Base-by-base conservation (phyloP, 345 rosid genomes). In the Adansonia digitata region DNA sequence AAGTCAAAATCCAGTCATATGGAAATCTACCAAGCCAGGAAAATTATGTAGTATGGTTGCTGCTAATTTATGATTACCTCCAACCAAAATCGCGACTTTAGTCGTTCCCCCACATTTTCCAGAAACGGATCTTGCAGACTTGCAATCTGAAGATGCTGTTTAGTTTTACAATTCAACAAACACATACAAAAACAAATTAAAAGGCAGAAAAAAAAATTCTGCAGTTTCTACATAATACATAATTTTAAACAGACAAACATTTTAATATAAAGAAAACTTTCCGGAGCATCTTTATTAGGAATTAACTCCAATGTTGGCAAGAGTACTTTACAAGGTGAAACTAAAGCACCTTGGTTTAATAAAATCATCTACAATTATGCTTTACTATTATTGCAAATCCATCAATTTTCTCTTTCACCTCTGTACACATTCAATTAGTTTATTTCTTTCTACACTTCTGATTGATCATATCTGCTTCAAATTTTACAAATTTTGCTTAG, bases 51-150 rank as follows among this genome's bases (percentile, higher is more conserved):
- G 45, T 5, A 35, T 55, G 51, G 22, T 55, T 71, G 64, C n/a
- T 55, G 40, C 18, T 18, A 49, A 27, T 24, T 55, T 31, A 63
- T 64, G 42, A 65, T 46, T 82, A 90, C 94, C 94, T 84, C 85
- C 93, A 1, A 81, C 53, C 15, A 87, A 42, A 79, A 84, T 78
- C 10, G 60, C 74, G 2, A 76, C 7, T 77, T 82, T 79, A 6
- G 75, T 73, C 2, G 75, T 48, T 74, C 88, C 89, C 76, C 91
- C 89, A 55, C 91, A 91, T 17, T 75, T 51, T 46, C 93, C 96
- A 7, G 88, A 74, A 56, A 84, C 55, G 73, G 63, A 87, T 62
- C 73, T 83, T 18, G 74, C 63, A 24, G 73, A 73, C 53, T 74
- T 85, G 84, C 95, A 90, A 26, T 46, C 74, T 40, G 81, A 76